Evolutionary conservation across 768 basidiomycete genomes (phyloP).

Genomic region (Dioszegia crocea): DNA sequence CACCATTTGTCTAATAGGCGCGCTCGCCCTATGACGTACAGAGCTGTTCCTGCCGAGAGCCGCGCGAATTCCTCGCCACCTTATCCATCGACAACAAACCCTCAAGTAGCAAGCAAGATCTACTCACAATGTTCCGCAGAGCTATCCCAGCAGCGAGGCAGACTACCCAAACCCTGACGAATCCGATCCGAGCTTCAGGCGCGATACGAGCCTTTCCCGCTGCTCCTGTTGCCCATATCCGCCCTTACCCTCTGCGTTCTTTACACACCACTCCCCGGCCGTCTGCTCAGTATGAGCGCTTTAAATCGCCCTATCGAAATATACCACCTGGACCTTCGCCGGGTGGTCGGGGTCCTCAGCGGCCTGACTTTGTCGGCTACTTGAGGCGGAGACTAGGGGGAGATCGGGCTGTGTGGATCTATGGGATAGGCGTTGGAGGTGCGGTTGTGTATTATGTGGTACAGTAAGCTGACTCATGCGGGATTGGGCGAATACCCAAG

Average conservation of each 20-base stretch:
- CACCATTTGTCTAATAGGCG: too few relatives aligned
- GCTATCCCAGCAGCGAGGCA: neutral
- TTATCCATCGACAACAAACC: too few relatives aligned
- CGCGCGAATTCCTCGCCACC: too few relatives aligned
- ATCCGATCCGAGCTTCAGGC: neutral
- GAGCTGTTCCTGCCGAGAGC: too few relatives aligned
- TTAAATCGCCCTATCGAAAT: conserved; percentile 11
- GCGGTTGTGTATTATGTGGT: conserved; percentile 41
- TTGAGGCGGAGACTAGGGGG: conserved; percentile 37
- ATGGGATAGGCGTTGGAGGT: conserved; percentile 39
- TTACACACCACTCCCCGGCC: conserved; percentile 1
- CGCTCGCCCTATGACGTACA: too few relatives aligned
- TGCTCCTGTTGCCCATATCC: neutral
- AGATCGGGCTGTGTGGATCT: conserved; percentile 41
- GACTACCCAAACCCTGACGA: neutral
- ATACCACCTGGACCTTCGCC: neutral
- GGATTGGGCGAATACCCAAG: neutral
- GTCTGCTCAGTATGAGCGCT: conserved; percentile 38
- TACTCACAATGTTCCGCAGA: neutral
- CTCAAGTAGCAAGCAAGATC: too few relatives aligned
- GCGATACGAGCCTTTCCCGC: neutral
- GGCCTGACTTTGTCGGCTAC: conserved; percentile 20
- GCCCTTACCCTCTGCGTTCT: neutral
- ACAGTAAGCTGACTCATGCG: conserved; percentile 28
- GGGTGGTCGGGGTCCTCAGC: neutral